Percentiles rank a stretch among this genome's conserved stretches.
These are phyloP conservation scores for Pholiota adiposa DNA, from an alignment of 1,284 basidiomycete genomes.

Conservation along the genomic window DNA sequence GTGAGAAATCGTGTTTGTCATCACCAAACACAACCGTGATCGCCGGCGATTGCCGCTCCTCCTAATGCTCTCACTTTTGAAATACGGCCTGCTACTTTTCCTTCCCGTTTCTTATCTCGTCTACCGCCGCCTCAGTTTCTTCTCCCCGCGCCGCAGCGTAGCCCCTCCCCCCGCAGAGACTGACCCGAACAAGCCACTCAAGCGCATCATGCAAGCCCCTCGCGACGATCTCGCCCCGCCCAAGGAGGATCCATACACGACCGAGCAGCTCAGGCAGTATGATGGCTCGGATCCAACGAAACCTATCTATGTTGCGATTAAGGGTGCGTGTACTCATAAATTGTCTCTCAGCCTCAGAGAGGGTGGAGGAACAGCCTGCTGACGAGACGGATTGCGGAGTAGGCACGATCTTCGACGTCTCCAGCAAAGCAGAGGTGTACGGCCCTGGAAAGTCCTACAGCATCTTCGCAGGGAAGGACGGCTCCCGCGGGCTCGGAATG, in stretches of 20 bases:
- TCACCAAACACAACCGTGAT: neutral
- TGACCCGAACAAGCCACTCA: constrained; percentile 43
- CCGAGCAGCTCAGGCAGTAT: constrained; percentile 67
- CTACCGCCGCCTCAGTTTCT: constrained; percentile 26
- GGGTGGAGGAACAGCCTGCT: neutral
- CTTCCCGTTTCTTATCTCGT: constrained; percentile 37
- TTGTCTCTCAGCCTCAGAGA: no score
- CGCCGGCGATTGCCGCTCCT: constrained; percentile 30
- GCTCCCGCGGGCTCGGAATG: constrained; percentile 80
- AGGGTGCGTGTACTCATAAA: constrained; percentile 53
- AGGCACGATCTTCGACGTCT: constrained; percentile 89
- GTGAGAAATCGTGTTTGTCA: no score
- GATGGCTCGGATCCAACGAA: constrained; percentile 67
- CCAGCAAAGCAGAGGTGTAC: constrained; percentile 81
- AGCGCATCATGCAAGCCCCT: constrained; percentile 73
- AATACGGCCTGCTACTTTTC: constrained; percentile 35
- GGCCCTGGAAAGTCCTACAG: constrained; percentile 74
- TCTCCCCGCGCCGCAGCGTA: constrained; percentile 8
- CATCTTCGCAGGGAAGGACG: constrained; percentile 90
- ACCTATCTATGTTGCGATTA: constrained; percentile 89
- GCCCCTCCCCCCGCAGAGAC: constrained; percentile 24
- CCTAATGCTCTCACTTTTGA: constrained; percentile 34
- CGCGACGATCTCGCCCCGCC: constrained; percentile 70
- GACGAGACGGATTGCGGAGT: constrained; percentile 5
- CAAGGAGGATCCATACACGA: constrained; percentile 77